Conservation (phyloP, 2,329 filamentous ascomycete species). For the Hypoxylon sp. region DNA sequence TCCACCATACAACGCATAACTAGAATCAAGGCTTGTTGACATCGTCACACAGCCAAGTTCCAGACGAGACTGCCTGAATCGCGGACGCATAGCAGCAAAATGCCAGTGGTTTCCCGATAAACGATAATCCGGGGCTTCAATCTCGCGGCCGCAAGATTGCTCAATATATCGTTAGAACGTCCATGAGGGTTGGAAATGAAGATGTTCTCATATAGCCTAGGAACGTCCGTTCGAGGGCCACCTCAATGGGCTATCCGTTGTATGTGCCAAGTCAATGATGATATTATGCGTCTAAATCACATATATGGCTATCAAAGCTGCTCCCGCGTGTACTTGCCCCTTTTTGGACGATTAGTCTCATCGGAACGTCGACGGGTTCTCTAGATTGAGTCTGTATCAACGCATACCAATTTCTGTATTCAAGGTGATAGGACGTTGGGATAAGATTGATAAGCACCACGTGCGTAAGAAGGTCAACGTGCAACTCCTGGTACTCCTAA, state of each 20-base stretch:
- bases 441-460: conserved; percentile 43
- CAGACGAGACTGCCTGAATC: conserved; percentile 22
- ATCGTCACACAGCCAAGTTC: conserved; percentile 21
- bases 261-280: conserved; percentile 26
- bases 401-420: conserved; percentile 24
- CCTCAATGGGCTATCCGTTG: conserved; percentile 26
- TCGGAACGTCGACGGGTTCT: conserved; percentile 27
- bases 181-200: conserved; percentile 18
- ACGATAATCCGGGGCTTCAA: conserved; percentile 25
- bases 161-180: conserved; percentile 20
- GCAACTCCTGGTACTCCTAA: conserved; percentile 23
- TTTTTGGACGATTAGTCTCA: conserved; percentile 27
- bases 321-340: conserved; percentile 35
- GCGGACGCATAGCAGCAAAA: conserved; percentile 20
- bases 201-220: conserved; percentile 79
- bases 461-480: conserved; percentile 29
- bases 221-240: conserved; percentile 80
- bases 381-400: conserved; percentile 32
- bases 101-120: conserved; percentile 19
- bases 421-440: conserved; percentile 37
- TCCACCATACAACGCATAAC: conserved; percentile 14
- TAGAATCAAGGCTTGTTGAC: conserved; percentile 16
- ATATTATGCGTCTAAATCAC: conserved; percentile 28
- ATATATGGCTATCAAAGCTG: conserved; percentile 29
- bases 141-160: conserved; percentile 23